Evolutionary conservation across 2,329 filamentous ascomycete genomes (phyloP), one percentile per base, ranked within the genome.

Genomic region (Decorospora gaudefroyi): DNA sequence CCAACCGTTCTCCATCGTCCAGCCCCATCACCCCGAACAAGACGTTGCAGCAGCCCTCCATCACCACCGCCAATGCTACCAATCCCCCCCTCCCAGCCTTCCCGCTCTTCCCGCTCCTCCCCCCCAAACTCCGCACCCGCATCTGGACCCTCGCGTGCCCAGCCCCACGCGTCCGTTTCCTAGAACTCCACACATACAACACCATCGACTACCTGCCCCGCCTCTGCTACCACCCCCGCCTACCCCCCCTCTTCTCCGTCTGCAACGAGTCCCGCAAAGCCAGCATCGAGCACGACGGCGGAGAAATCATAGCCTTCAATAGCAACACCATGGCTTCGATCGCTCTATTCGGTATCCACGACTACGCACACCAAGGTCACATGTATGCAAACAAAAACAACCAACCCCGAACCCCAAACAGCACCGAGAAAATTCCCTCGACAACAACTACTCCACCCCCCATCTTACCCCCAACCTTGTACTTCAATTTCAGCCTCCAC

Each of bases 111-210:
- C 3, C 18, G 23, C 19, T 13, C 12, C 49, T 55, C 11, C 21
- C 34, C 21, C 5, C n/a, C 4, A 3, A 18, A 1, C 1, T 53
- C 12, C 46, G 45, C 19, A 18, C 11, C 4, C 8, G 19, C 3
- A 50, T 55, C 32, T 55, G 42, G 34, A 23, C 16, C 7, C 25
- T 41, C 26, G 53, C 49, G 8, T 15, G 16, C 3, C 49, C 51
- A 2, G 4, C 18, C 4, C 49, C 51, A 9, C 49, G 51, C 6
- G 49, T 49, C 13, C 51, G 46, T 25, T 55, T 50, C 35, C 17
- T 57, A 7, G 51, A 59, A 22, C 21, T 57, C 18, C 50, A 51
- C 37, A 13, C 19, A 10, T 46, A 50, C 40, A 51, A 40, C 37
- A 32, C 26, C 10, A n/a, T 47, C 18, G 35, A 40, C 37, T 32